These are phyloP conservation scores for Ilyonectria robusta DNA, from an alignment of 2,329 filamentous ascomycete species.

Conservation along the genomic window DNA sequence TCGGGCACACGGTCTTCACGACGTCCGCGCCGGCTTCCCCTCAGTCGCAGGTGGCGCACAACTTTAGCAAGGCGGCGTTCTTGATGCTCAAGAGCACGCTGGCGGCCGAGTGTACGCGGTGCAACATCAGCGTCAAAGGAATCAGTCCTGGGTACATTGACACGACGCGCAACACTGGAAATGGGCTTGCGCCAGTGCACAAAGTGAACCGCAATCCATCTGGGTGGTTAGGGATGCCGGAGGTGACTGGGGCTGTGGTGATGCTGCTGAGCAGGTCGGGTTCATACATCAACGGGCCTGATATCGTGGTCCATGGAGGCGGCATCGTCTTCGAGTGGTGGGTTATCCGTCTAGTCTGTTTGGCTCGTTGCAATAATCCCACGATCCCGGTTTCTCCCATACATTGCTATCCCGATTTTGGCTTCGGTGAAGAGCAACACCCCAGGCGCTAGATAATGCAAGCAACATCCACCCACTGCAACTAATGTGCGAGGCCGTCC, in stretches of 20 bases:
- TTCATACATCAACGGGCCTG: conserved; percentile 77
- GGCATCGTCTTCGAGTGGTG: conserved; percentile 22
- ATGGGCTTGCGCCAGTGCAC: conserved; percentile 62
- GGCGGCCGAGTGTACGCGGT: conserved; percentile 73
- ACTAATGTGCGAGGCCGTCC: background rate
- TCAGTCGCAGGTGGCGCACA: conserved; percentile 80
- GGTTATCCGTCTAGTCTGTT: background rate
- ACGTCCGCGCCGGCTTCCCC: conserved; percentile 80
- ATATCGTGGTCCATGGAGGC: conserved; percentile 76
- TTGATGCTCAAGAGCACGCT: conserved; percentile 69
- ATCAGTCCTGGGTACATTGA: conserved; percentile 83
- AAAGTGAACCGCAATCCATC: background rate
- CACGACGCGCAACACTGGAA: conserved; percentile 78
- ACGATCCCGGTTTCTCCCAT: background rate
- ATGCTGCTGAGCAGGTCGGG: conserved; percentile 73
- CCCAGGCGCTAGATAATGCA: background rate
- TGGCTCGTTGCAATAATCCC: background rate
- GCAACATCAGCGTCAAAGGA: conserved; percentile 78
- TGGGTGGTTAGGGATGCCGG: background rate
- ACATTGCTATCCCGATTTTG: background rate
- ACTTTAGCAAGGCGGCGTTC: conserved; percentile 78
- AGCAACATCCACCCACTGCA: background rate
- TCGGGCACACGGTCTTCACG: conserved; percentile 76
- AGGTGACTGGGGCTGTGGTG: conserved; percentile 66
- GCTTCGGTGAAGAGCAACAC: background rate